Evolutionary conservation across 768 basidiomycete genomes (phyloP).

Genomic region (Russula foetens): DNA sequence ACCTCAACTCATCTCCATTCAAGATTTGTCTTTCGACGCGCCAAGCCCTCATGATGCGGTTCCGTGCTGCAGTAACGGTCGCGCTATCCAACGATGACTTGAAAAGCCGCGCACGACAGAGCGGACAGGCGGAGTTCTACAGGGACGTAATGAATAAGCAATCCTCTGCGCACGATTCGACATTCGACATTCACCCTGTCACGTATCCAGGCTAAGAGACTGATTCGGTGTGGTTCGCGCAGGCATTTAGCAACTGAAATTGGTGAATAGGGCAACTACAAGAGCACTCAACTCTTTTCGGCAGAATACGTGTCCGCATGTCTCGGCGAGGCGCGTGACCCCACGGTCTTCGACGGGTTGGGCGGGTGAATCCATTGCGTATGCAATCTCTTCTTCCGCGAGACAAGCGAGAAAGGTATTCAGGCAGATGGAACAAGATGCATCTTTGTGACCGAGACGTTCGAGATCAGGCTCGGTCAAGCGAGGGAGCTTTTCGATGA

Average conservation of each 20-base stretch:
- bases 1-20: background rate
- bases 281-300: conserved; percentile 57
- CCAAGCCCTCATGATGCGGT: conserved; percentile 6
- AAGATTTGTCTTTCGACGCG: conserved; percentile 1
- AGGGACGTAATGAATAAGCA: conserved; percentile 10
- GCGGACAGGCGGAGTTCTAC: conserved; percentile 59
- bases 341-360: conserved; percentile 62
- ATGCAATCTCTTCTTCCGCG: conserved; percentile 66
- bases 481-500: conserved; percentile 40
- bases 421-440: conserved; percentile 68
- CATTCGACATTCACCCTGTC: conserved; percentile 10
- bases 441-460: conserved; percentile 48
- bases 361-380: conserved; percentile 73
- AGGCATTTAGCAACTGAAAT: conserved; percentile 4
- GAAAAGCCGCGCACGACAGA: conserved; percentile 47
- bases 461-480: conserved; percentile 43
- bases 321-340: conserved; percentile 46
- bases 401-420: conserved; percentile 58
- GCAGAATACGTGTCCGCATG: conserved; percentile 62
- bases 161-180: background rate
- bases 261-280: background rate
- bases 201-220: conserved; percentile 19
- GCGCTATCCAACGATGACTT: background rate
- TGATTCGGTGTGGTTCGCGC: background rate
- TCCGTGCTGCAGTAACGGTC: background rate